Percentiles rank a stretch among this genome's conserved stretches.
Evolutionary conservation across 305 asterid genomes (phyloP).

Genomic region (Fraxinus floribunda): DNA sequence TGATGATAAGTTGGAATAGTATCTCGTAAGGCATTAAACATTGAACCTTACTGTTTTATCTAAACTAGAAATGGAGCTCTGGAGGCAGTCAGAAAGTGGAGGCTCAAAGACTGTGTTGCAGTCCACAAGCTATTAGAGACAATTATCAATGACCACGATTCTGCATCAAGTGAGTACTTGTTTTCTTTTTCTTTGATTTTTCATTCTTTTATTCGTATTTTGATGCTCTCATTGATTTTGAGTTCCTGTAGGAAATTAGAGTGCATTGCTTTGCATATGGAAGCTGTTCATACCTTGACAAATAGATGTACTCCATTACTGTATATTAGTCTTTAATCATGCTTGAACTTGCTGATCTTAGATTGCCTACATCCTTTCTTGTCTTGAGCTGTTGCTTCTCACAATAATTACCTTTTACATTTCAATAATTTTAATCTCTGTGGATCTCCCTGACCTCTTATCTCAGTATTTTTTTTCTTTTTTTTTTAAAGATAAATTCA

Average conservation of each 20-base stretch:
- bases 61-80: slow-evolving; percentile 54
- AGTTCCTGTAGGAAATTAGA: background rate
- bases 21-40: slow-evolving; percentile 12
- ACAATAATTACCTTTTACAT: background rate
- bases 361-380: background rate
- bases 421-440: background rate
- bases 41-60: slow-evolving; percentile 25
- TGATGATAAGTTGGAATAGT: background rate
- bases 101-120: slow-evolving; percentile 63
- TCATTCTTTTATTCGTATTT: background rate
- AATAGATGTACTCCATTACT: background rate
- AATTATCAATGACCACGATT: slow-evolving; percentile 57
- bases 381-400: background rate
- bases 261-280: background rate
- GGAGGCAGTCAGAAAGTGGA: slow-evolving; percentile 48
- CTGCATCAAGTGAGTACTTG: slow-evolving; percentile 64
- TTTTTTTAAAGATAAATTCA: background rate
- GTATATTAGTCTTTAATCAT: background rate
- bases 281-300: background rate
- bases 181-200: background rate
- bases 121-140: slow-evolving; percentile 67
- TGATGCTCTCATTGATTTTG: background rate
- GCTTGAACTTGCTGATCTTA: background rate
- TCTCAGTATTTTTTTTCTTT: background rate
- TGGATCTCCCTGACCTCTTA: background rate